phyloP scores from a whole-genome alignment of 2,329 filamentous ascomycete genomes.

The Alternaria longipes region DNA sequence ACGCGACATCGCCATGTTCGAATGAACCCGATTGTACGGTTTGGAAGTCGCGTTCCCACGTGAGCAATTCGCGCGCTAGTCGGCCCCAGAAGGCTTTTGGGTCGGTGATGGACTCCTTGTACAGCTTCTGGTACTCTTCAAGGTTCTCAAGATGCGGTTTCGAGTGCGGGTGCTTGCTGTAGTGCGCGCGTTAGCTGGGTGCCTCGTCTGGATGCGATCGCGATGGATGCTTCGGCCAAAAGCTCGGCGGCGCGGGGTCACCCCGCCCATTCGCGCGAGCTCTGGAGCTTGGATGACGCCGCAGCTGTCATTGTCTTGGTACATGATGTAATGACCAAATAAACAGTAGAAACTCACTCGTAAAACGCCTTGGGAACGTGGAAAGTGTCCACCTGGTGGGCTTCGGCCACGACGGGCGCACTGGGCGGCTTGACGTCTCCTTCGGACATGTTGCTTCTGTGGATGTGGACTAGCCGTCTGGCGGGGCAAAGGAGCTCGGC shows the following conservation, averaged over 20 bases:
- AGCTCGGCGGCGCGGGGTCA: conserved; percentile 42
- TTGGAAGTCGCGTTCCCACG: conserved; percentile 91
- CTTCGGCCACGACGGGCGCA: conserved; percentile 71
- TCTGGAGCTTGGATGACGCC: conserved; percentile 20
- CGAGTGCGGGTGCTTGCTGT: conserved; percentile 66
- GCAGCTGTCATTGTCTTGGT: conserved; percentile 23
- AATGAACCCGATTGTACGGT: conserved; percentile 85
- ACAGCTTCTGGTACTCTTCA: conserved; percentile 70
- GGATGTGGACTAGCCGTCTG: conserved; percentile 11
- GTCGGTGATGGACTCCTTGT: conserved; percentile 86
- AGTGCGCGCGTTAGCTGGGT: conserved; percentile 21
- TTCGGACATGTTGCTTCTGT: conserved; percentile 54
- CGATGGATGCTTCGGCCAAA: conserved; percentile 12
- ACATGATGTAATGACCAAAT: conserved; percentile 33
- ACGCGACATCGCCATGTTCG: conserved; percentile 81
- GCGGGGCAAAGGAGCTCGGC: conserved; percentile 15
- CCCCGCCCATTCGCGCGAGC: conserved; percentile 39
- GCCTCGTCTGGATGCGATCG: conserved; percentile 4
- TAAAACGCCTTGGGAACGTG: conserved; percentile 64
- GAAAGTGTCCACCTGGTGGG: conserved; percentile 78
- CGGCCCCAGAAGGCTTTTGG: conserved; percentile 90
- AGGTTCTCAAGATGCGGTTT: conserved; percentile 68
- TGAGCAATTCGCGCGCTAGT: conserved; percentile 85
- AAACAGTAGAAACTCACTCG: conserved; percentile 46
- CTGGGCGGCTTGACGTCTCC: conserved; percentile 51